Evolutionary conservation across 2,329 filamentous ascomycete genomes (phyloP).

Genomic region (Alternaria ethzedia): DNA sequence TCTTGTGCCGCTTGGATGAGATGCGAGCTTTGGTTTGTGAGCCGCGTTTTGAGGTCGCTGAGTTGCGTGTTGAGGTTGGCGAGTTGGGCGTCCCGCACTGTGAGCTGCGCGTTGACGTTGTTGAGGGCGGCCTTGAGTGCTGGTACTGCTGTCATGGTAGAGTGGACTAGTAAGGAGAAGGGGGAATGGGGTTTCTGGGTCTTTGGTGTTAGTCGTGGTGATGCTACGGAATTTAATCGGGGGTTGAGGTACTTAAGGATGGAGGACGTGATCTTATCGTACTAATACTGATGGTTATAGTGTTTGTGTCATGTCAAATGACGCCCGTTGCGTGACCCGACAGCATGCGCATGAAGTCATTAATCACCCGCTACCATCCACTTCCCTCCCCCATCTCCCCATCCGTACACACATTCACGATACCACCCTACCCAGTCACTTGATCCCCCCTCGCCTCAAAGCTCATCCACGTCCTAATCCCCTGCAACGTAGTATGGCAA

Average conservation of each 20-base stretch:
- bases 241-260: no score
- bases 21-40: not conserved
- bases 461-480: not conserved
- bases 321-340: not conserved
- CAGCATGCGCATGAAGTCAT: not conserved
- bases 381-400: fast-evolving
- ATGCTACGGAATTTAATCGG: not conserved
- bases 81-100: not conserved
- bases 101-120: not conserved
- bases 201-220: not conserved
- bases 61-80: not conserved
- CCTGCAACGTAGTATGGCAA: not conserved
- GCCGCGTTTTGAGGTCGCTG: not conserved
- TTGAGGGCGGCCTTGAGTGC: not conserved
- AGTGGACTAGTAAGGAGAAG: not conserved
- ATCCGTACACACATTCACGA: not conserved
- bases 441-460: not conserved
- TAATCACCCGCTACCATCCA: not conserved
- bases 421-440: not conserved
- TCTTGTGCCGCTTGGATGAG: not conserved
- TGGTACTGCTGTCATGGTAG: not conserved
- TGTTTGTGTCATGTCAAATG: not conserved
- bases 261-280: no score
- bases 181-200: not conserved
- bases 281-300: not conserved